Evolutionary conservation across 2,329 filamentous ascomycete species (phyloP).

Genomic region (Ceratocystis variospora): DNA sequence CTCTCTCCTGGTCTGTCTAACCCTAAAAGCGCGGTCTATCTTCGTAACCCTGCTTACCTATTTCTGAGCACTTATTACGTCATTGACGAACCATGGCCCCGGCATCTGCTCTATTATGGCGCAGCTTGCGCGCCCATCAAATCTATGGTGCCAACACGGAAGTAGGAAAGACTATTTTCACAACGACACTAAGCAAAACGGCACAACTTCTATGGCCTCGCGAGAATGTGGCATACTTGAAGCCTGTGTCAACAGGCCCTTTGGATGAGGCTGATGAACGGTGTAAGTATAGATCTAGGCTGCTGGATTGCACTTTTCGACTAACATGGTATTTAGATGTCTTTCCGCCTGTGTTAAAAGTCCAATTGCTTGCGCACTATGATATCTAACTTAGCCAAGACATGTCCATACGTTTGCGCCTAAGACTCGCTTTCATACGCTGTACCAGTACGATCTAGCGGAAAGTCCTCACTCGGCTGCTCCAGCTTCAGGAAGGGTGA

Average conservation of each 20-base stretch:
- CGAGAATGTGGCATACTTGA: constrained; percentile 51
- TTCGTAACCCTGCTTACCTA: neutral
- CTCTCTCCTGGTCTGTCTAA: neutral
- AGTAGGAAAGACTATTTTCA: constrained; percentile 72
- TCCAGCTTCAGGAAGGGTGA: constrained; percentile 31
- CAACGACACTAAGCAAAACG: constrained; percentile 55
- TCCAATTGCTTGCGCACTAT: neutral
- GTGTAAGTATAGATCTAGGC: constrained; percentile 31
- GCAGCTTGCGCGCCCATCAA: constrained; percentile 55
- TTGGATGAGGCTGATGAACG: constrained; percentile 54
- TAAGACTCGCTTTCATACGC: constrained; percentile 36
- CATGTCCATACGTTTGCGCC: constrained; percentile 49
- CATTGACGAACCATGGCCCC: constrained; percentile 29
- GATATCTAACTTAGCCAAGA: constrained; percentile 28
- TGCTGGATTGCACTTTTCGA: neutral
- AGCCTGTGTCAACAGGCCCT: constrained; percentile 69
- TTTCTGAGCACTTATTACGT: neutral
- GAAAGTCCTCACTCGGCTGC: constrained; percentile 69
- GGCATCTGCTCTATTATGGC: constrained; percentile 50
- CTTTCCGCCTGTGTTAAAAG: neutral
- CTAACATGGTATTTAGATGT: neutral
- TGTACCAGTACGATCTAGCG: constrained; percentile 60
- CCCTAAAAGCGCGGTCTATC: neutral
- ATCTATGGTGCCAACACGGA: constrained; percentile 74
- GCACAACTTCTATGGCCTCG: constrained; percentile 34